Base-by-base conservation (phyloP, 345 rosid species). In the Ceriops zippeliana region DNA sequence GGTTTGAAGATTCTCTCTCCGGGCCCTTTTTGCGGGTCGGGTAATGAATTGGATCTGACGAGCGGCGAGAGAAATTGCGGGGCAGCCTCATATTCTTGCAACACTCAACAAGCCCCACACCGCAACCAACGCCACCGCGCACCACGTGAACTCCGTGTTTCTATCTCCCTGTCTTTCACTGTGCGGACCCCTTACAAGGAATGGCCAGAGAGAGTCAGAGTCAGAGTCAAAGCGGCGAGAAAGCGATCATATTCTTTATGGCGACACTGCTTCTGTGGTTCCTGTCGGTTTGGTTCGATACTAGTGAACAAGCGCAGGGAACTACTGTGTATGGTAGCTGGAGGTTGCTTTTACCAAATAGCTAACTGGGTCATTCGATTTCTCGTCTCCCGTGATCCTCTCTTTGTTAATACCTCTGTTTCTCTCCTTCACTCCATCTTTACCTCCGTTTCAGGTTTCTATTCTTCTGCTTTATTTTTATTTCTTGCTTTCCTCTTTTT, bases 181-280 rank as follows among this genome's bases (percentile, higher is more conserved):
- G 9, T 7, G 37, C 37, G 13, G 7, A 15, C 37, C 37, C 13
- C 5, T 27, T 1, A 34, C 37, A 34, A 34, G 15, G 20, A 62
- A 84, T 83, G 86, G 79, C 80, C 26, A 76, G 78, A 38, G 20
- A 68, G 7, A 57, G 64, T 54, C 71, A 63, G 7, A 57, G 64
- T 54, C 71, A 63, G 22, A 66, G 59, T 30, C 78, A 59, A 24
- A 66, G 68, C 63, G 78, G 64, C 54, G 70, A 62, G 81, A 84
- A 83, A 38, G 87, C 83, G 0, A 86, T 85, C 7, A 66, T 62
- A 32, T 90, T 89, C 81, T 93, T 93, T 71, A 54, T 84, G n/a
- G 93, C 96, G 61, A 90, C 98, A 70, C 80, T 93, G 80, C 83
- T 93, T 13, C 87, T 93, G 34, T 93, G 98, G 98, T 59, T 79